These are phyloP conservation scores for Candida lessepsii DNA, from an alignment of 805 yeast genomes.

Conservation along the genomic window DNA sequence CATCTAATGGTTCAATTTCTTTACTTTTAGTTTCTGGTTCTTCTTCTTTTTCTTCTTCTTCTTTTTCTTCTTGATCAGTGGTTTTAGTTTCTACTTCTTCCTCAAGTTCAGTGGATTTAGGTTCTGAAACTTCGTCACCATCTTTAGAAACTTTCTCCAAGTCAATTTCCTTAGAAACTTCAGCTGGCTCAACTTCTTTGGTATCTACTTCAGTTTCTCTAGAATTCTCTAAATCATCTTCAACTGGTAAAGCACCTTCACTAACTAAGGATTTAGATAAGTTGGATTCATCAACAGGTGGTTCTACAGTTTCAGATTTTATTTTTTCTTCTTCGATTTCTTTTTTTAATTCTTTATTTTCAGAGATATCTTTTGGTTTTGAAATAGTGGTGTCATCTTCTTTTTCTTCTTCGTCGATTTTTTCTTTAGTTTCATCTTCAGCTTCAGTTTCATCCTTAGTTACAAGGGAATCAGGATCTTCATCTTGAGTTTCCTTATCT, in stretches of 20 bases:
- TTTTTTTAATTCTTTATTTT: slow-evolving; percentile 4
- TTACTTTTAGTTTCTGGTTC: neutral
- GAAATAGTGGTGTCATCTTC: neutral
- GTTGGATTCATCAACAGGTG: slow-evolving; percentile 7
- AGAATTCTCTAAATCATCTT: slow-evolving; percentile 7
- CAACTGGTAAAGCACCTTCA: slow-evolving; percentile 8
- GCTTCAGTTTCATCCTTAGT: neutral
- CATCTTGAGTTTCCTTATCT: neutral
- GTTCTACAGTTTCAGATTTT: slow-evolving; percentile 9
- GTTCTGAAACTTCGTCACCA: too few species aligned
- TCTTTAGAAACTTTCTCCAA: too few species aligned
- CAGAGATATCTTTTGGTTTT: neutral
- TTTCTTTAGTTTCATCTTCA: too few species aligned
- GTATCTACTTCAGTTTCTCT: slow-evolving; percentile 14
- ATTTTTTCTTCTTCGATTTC: slow-evolving; percentile 11
- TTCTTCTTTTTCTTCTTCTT: neutral
- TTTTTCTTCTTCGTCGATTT: too few species aligned
- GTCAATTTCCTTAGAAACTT: neutral
- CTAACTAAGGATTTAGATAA: slow-evolving; percentile 6
- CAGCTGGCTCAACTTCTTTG: slow-evolving; percentile 1
- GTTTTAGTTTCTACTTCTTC: neutral
- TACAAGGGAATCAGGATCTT: neutral
- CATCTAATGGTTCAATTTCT: slow-evolving; percentile 5
- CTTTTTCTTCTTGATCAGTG: too few species aligned
- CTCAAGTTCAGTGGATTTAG: neutral